Conservation (phyloP, 192 early-diverging fungal genomes). For the Linnemannia zychae region DNA sequence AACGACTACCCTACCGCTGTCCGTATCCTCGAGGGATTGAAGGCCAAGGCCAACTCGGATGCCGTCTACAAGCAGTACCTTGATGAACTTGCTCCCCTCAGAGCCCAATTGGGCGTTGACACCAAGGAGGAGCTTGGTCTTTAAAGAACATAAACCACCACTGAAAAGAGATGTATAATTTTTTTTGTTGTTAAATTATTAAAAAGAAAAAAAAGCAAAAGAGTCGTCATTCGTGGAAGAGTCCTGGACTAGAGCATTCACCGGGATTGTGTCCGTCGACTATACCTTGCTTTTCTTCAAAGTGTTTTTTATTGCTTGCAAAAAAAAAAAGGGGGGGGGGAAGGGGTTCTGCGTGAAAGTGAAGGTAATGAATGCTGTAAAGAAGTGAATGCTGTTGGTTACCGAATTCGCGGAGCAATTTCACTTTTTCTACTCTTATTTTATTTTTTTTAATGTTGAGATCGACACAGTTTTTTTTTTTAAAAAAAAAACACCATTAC, state of each 20-base stretch:
- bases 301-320: slow-evolving; percentile 25
- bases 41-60: slow-evolving; percentile 90
- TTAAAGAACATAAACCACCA: slow-evolving; percentile 43
- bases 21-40: slow-evolving; percentile 94
- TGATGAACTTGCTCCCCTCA: slow-evolving; percentile 86
- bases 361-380: too few species aligned
- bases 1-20: slow-evolving; percentile 96
- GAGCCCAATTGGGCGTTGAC: slow-evolving; percentile 88
- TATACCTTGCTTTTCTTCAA: not conserved
- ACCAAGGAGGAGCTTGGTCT: slow-evolving; percentile 93
- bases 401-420: not conserved
- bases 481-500: too few species aligned
- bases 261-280: not conserved
- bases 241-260: slow-evolving; percentile 9
- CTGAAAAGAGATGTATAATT: not conserved
- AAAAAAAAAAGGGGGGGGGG: not conserved
- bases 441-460: too few species aligned
- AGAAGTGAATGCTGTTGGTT: not conserved
- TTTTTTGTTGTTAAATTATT: slow-evolving; percentile 11
- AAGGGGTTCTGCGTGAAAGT: too few species aligned
- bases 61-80: slow-evolving; percentile 93
- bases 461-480: too few species aligned
- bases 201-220: not conserved
- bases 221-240: not conserved
- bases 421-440: not conserved